Evolutionary conservation across 495 filamentous ascomycete genomes (phyloP), one percentile per base, ranked within the genome.

Genomic region (Neurospora sp.): DNA sequence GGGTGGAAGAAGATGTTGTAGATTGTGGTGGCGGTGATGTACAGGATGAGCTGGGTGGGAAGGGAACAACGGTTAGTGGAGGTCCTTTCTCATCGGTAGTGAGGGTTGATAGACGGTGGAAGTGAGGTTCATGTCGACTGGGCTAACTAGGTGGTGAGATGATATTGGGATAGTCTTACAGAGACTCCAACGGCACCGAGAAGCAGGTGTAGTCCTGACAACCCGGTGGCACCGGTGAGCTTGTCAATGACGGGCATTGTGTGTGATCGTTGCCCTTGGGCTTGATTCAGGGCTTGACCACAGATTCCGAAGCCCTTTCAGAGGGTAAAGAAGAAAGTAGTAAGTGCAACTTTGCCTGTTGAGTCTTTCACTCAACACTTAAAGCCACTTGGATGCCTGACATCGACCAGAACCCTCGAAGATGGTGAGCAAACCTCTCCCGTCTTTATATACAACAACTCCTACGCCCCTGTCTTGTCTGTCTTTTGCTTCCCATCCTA

Each of bases 1-100:
- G 88, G 87, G 70, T 89, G 87, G 75, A 86, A 83, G 75, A 79
- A 87, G 71, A 89, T 76, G 68, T 87, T 84, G 78, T 89, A 89
- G 70, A 83, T 72, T 0, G 70, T 14, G 44, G 18, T 16, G 68
- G 9, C 2, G 71, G 22, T 35, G 46, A 71, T 40, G 38, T 74
- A 74, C n/a, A 68, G 22, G 38, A 69, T 18, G 22, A 71, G 6
- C 73, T 74, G 44, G 10, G 11, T 59, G 22, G 0, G 5, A 12
- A 10, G 8, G 6, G 22, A 12, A 14, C 14, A 12, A 14, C 14
- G 11, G 11, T 59, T 27, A 59, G 48, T 27, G 48, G 11, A 59
- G 20, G 48, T 31, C 1, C 20, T 22, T 48, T 3, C 3, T 20
- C n/a, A 11, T 10, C 9, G 18, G n/a, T 46, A 46, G 7, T n/a